Evolutionary conservation across 192 early-diverging fungal genomes (phyloP).

Genomic region (Lunasporangiospora selenospora): DNA sequence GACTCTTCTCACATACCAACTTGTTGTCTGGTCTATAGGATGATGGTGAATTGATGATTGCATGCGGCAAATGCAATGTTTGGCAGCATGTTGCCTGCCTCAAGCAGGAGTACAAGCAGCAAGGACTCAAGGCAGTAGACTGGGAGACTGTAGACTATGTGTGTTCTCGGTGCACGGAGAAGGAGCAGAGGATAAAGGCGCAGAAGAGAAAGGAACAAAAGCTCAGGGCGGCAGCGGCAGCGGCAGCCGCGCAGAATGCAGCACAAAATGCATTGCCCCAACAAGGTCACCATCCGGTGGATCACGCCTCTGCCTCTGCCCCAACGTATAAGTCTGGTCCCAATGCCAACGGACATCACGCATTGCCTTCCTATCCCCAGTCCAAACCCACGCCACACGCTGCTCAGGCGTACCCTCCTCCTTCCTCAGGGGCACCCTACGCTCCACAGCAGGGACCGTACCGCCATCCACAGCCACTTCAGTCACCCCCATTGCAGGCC

Average conservation of each 20-base stretch:
- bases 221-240: constrained; percentile 11
- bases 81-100: constrained; percentile 81
- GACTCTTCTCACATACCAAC: neutral
- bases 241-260: neutral
- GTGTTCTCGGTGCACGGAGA: constrained; percentile 52
- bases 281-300: too few species aligned
- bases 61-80: constrained; percentile 67
- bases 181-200: constrained; percentile 16
- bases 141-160: constrained; percentile 59
- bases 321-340: too few species aligned
- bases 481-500: too few species aligned
- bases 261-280: neutral
- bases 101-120: constrained; percentile 39
- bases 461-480: too few species aligned
- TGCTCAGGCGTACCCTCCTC: too few species aligned
- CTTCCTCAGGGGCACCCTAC: too few species aligned
- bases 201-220: constrained; percentile 40
- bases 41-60: constrained; percentile 77
- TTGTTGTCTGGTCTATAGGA: constrained; percentile 37
- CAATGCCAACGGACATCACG: too few species aligned
- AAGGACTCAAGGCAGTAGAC: constrained; percentile 27
- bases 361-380: too few species aligned
- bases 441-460: too few species aligned
- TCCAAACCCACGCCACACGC: too few species aligned
- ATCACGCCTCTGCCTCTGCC: too few species aligned